Conservation (phyloP, 2,329 filamentous ascomycete genomes). For the Aspergillus clavatus region DNA sequence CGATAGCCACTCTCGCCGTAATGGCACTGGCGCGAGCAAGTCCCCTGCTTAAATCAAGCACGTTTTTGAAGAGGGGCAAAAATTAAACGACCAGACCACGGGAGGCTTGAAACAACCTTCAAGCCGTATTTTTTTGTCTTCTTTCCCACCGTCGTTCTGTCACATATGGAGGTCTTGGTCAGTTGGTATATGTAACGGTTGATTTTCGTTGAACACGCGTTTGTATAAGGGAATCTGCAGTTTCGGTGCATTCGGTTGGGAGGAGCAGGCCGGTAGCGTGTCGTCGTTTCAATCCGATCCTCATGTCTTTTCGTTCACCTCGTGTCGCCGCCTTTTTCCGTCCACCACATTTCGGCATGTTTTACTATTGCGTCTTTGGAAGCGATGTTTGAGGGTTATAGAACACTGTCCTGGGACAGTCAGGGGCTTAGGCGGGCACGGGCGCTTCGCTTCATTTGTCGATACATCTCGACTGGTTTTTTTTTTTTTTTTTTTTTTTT, state of each 20-base stretch:
- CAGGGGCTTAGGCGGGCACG: slow-evolving; percentile 11
- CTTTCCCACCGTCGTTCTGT: slow-evolving; percentile 26
- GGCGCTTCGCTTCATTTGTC: slow-evolving; percentile 17
- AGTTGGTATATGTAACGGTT: slow-evolving; percentile 36
- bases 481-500: too few species aligned
- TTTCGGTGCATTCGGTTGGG: slow-evolving; percentile 42
- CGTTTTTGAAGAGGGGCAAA: not conserved
- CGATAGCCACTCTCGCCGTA: slow-evolving; percentile 43
- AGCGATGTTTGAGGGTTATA: slow-evolving; percentile 25
- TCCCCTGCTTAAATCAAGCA: slow-evolving; percentile 36
- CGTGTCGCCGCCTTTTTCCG: slow-evolving; percentile 16
- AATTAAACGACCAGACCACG: not conserved
- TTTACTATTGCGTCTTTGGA: slow-evolving; percentile 22
- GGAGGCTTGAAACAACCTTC: not conserved
- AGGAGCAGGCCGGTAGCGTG: slow-evolving; percentile 42
- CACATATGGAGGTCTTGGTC: slow-evolving; percentile 34
- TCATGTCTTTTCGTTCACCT: slow-evolving; percentile 15
- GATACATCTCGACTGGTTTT: slow-evolving; percentile 13
- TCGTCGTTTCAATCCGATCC: slow-evolving; percentile 33
- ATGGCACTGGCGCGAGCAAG: slow-evolving; percentile 43
- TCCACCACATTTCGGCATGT: slow-evolving; percentile 20
- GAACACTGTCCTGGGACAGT: slow-evolving; percentile 13
- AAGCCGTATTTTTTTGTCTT: slow-evolving; percentile 6
- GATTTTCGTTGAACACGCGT: slow-evolving; percentile 37
- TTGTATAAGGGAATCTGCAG: slow-evolving; percentile 42